These are phyloP conservation scores for Lentinula detonsa DNA, from an alignment of 768 basidiomycete genomes.

Conservation along the genomic window DNA sequence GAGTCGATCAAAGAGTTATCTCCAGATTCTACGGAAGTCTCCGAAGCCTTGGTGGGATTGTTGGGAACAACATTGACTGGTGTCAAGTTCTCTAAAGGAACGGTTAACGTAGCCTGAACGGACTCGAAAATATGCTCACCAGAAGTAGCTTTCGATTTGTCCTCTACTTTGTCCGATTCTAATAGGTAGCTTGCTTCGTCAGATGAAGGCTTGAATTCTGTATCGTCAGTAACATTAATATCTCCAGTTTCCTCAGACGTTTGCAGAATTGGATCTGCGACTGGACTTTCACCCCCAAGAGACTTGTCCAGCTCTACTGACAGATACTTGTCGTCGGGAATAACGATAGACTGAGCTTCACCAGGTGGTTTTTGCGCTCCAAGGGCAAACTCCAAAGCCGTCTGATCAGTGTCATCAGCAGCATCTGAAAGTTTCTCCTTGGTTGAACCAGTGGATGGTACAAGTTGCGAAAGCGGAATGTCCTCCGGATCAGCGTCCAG, in stretches of 20 bases:
- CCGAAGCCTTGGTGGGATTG: no score
- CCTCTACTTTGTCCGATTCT: background rate
- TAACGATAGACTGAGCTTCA: background rate
- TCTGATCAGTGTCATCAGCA: conserved; percentile 3
- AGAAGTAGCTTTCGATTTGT: background rate
- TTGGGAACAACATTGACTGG: no score
- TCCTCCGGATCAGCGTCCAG: background rate
- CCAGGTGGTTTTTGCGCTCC: background rate
- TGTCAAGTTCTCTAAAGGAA: background rate
- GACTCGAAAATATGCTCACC: background rate
- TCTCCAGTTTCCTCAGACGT: background rate
- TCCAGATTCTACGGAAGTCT: no score
- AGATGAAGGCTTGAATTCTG: background rate
- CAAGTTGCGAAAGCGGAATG: background rate
- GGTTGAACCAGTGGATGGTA: background rate
- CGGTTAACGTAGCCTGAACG: background rate
- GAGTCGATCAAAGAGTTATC: no score
- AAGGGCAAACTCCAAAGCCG: background rate
- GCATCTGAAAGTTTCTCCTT: background rate
- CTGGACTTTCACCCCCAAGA: background rate
- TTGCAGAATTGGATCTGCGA: background rate
- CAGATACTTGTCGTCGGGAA: no score
- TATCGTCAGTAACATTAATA: background rate
- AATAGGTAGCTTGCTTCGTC: background rate
- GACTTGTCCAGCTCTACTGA: background rate